Evolutionary conservation across 257 asterid genomes (phyloP), one percentile per base, ranked within the genome.

Genomic region (Solanum pimpinellifolium): DNA sequence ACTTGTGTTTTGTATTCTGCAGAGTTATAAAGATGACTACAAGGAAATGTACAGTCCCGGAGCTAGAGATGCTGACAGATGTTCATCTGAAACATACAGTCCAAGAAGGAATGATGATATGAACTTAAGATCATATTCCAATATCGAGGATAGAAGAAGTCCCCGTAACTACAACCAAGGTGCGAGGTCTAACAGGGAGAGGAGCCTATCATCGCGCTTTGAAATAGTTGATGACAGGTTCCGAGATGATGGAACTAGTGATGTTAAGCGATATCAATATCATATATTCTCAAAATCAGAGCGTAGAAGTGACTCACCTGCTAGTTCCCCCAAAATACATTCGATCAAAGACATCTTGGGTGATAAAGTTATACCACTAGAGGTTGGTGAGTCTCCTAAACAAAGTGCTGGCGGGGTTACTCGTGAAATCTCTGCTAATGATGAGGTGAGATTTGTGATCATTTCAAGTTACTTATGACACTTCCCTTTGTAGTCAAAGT

Each of bases 191-290:
- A 86, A 83, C 72, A 87, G 91, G 87, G 91, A 75, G 9, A 92
- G 89, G 89, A 75, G 89, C 41, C 89, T 92, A 59, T 6, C 93
- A 33, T 69, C 94, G 52, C 92, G 88, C 84, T 93, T 97, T 86
- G 99, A 95, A 95, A 90, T 97, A 81, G 98, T 97, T 77, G 99
- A 97, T 88, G 98, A 97, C 87, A 92, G 99, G 91, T 94, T 93
- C 68, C 93, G 98, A 37, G 98, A 97, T 7, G 95, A 94, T 77
- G 97, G 88, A 59, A 5, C 3, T 41, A 77, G 96, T 70, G 84
- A 88, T 81, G 93, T 89, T 86, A 94, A 88, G 87, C 89, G 37
- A 62, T 91, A 87, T 68, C 97, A 90, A 85, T 68, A 82, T 85
- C 84, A 46, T 7, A 89, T 95, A 89, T 42, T 78, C 84, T 75